These are phyloP conservation scores for Fusarium sp. DNA, from an alignment of 2,329 filamentous ascomycete species.

Conservation along the genomic window DNA sequence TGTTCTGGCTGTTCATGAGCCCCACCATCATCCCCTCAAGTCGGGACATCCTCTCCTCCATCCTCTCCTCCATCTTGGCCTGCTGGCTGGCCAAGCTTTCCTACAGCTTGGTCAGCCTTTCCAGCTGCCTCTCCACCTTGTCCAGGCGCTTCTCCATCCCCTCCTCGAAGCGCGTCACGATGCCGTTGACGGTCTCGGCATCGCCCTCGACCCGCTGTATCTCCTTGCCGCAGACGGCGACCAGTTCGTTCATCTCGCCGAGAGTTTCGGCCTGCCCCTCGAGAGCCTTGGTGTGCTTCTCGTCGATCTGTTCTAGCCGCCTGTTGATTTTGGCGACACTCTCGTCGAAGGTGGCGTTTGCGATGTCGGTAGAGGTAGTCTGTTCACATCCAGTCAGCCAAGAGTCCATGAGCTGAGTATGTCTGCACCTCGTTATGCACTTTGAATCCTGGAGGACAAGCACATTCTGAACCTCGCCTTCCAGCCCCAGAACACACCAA, in stretches of 20 bases:
- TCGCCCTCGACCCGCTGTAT: neutral
- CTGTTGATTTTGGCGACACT: accelerated
- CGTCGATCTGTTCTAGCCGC: neutral
- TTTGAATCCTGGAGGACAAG: neutral
- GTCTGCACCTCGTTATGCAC: conserved; percentile 32
- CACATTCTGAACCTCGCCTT: conserved; percentile 21
- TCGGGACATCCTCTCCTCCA: neutral
- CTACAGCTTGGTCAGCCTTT: neutral
- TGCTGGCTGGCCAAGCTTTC: neutral
- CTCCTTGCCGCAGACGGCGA: neutral
- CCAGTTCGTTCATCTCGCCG: no score
- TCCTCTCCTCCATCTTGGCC: neutral
- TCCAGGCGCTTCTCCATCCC: neutral
- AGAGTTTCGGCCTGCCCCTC: neutral
- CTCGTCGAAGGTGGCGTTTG: neutral
- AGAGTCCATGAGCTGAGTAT: conserved; percentile 33
- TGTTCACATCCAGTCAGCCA: conserved; percentile 30
- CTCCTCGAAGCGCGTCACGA: neutral
- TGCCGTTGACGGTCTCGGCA: neutral
- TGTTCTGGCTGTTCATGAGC: neutral
- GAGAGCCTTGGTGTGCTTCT: neutral
- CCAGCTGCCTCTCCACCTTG: neutral
- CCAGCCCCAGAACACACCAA: conserved; percentile 25
- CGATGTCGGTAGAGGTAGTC: neutral
- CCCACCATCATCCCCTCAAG: neutral